Base-by-base conservation (phyloP, 2,329 filamentous ascomycete species). In the Exophiala dermatitidis region DNA sequence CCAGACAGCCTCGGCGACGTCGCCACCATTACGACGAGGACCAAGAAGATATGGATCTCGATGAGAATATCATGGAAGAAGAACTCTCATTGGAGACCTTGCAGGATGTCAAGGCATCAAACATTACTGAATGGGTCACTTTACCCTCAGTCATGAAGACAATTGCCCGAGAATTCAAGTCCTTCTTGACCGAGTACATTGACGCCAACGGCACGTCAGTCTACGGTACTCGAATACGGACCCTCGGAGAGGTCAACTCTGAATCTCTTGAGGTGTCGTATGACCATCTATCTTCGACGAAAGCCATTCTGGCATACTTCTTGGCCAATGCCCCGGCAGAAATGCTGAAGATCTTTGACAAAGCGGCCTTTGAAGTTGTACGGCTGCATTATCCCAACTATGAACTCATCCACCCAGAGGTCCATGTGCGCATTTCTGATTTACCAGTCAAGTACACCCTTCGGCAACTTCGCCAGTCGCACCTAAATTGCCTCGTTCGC, bases 381-480 rank as follows among this genome's bases (percentile, higher is more conserved):
- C 81, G 97, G 26, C 83, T 97, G 50, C 90, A 97, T 69, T 98
- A 97, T 71, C 91, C 90, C 1, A 90, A 97, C 69, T 98, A 98
- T 69, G 90, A 95, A 69, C 87, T 90, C 58, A 98, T 98, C 64
- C 93, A 97, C 71, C 87, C 90, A 30, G 93, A 98, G 70, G 95
- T 98, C 49, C 93, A 98, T 67, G 91, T 98, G 51, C 90, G 93
- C 56, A 95, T 98, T 66, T 90, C 90, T 26, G 91, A 97, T 64
- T 78, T 98, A 10, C 94, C 93, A 3, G 87, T 96, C 31, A 87
- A 90, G 65, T 96, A 96, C 71, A 98, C 93, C 1, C 81, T 98
- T 46, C 88, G 93, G 46, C 90, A 98, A 69, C 79, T 98, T 42
- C 88, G 93, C 56, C 93, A 98, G 72, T 89, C 86, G 3, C 94